phyloP scores from a whole-genome alignment of 2,329 filamentous ascomycete genomes.

The Mariannaea elegans region DNA sequence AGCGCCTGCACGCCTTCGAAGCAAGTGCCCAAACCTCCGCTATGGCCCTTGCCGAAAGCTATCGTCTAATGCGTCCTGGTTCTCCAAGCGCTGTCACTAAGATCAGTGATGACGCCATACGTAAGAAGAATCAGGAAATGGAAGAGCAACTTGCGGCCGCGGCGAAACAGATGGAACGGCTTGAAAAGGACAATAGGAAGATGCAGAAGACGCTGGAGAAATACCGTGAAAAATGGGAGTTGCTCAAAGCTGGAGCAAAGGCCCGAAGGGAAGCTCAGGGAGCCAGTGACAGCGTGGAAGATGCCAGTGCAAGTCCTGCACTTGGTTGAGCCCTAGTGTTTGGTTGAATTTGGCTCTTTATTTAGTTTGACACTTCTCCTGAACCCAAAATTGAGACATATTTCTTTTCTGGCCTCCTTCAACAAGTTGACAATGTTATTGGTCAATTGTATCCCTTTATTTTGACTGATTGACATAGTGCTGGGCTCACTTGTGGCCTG shows the following conservation, averaged over 20 bases:
- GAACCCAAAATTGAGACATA: no score
- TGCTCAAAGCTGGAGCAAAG: constrained; percentile 68
- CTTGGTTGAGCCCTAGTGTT: constrained; percentile 26
- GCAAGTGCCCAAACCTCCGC: constrained; percentile 88
- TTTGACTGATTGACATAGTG: no score
- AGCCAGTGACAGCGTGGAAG: constrained; percentile 46
- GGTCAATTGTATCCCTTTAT: no score
- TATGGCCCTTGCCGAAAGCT: constrained; percentile 86
- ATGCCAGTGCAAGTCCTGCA: constrained; percentile 35
- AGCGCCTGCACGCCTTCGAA: constrained; percentile 92
- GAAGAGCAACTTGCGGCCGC: constrained; percentile 71
- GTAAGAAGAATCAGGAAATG: constrained; percentile 67
- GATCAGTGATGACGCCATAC: constrained; percentile 48
- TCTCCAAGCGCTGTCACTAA: constrained; percentile 55
- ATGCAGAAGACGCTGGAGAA: constrained; percentile 65
- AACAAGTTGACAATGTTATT: no score
- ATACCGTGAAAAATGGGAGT: constrained; percentile 69
- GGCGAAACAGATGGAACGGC: constrained; percentile 68
- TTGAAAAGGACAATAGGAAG: constrained; percentile 70
- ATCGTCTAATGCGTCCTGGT: constrained; percentile 67
- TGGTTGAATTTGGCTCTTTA: neutral
- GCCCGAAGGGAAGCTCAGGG: constrained; percentile 58
- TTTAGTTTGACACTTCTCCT: neutral
- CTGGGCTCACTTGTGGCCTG: no score
- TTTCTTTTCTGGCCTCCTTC: no score